Evolutionary conservation across 2,329 filamentous ascomycete genomes (phyloP).

Genomic region (Botrytis elliptica): DNA sequence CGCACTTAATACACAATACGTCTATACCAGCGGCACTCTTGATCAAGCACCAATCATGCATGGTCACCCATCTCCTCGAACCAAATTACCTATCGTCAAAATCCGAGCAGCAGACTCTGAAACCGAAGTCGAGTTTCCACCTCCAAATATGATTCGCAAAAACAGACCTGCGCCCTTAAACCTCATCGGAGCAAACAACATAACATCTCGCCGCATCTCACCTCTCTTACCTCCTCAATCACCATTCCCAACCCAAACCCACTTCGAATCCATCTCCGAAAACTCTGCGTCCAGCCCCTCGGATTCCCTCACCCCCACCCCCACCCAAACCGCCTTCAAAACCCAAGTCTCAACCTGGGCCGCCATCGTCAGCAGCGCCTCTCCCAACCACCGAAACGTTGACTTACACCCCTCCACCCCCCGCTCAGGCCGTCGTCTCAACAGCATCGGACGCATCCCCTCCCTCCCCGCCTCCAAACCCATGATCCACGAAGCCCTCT

Average conservation of each 20-base stretch:
- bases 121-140: background rate
- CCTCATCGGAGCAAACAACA: background rate
- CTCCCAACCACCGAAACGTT: constrained; percentile 25
- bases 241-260: constrained; percentile 4
- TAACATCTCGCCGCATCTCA: background rate
- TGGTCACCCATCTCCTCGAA: constrained; percentile 16
- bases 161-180: constrained; percentile 9
- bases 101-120: background rate
- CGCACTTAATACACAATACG: background rate
- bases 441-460: constrained; percentile 17
- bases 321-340: constrained; percentile 10
- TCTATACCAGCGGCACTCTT: background rate
- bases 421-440: constrained; percentile 22
- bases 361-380: constrained; percentile 30
- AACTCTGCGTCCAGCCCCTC: background rate
- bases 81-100: background rate
- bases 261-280: background rate
- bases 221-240: constrained; percentile 16
- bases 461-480: background rate
- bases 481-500: constrained; percentile 23
- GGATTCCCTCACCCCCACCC: background rate
- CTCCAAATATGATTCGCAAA: background rate
- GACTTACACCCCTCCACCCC: constrained; percentile 26
- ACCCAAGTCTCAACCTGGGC: constrained; percentile 33
- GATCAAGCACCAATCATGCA: background rate